A percentile compares a stretch with the other conserved stretches of the same genome.
phyloP scores from a whole-genome alignment of 2,329 filamentous ascomycete genomes.

The Calonectria fujianensis region DNA sequence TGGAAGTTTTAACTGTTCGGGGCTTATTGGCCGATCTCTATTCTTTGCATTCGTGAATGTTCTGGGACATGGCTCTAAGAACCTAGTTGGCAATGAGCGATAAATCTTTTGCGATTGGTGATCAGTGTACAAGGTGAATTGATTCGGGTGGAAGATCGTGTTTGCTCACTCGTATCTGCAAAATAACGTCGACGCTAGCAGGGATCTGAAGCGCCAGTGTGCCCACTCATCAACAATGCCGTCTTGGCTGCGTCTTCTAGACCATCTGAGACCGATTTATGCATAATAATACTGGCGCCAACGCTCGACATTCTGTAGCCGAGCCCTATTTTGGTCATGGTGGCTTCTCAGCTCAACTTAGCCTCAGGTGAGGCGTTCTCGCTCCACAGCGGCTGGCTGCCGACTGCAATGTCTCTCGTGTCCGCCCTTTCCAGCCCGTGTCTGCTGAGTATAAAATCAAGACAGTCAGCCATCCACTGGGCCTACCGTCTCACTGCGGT shows the following conservation, averaged over 20 bases:
- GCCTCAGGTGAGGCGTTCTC: constrained; percentile 14
- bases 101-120: not conserved
- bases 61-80: not conserved
- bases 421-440: not conserved
- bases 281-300: not conserved
- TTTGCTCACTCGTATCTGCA: constrained; percentile 9
- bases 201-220: not conserved
- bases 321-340: not conserved
- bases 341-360: not conserved
- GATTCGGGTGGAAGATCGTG: not conserved
- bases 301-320: not conserved
- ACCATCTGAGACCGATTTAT: not conserved
- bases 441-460: not conserved
- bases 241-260: constrained; percentile 11
- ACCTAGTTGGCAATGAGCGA: not conserved
- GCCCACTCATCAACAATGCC: not conserved
- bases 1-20: too few relatives aligned
- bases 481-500: too few relatives aligned
- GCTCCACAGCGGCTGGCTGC: constrained; percentile 12
- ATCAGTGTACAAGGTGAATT: not conserved
- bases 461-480: not conserved
- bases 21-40: too few relatives aligned
- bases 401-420: not conserved
- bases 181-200: constrained; percentile 1
- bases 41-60: too few relatives aligned